These are phyloP conservation scores for Pythium rishiriense DNA, from an alignment of 352 stramenopile genomes.

Conservation along the genomic window DNA sequence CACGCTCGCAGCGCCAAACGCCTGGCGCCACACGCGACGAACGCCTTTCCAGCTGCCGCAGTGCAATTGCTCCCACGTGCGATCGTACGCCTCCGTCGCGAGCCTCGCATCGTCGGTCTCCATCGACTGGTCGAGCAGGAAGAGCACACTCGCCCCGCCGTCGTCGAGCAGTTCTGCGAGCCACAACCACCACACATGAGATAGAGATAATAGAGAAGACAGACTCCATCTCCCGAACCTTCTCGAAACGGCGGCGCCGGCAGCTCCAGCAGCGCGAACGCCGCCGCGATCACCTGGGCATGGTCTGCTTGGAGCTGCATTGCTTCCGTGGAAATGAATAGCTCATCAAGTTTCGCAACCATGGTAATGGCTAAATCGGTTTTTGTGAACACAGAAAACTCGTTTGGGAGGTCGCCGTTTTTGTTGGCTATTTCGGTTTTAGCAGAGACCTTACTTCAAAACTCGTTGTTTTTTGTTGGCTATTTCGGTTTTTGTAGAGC, in stretches of 20 bases:
- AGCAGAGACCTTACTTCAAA: too few relatives aligned
- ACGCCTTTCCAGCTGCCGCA: conserved; percentile 73
- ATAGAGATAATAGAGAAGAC: too few relatives aligned
- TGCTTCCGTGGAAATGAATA: background rate
- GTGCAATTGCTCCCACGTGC: conserved; percentile 75
- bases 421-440: conserved; percentile 12
- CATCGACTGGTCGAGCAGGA: conserved; percentile 40
- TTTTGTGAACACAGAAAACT: too few relatives aligned
- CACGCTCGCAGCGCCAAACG: conserved; percentile 57
- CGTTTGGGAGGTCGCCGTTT: too few relatives aligned
- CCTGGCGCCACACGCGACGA: conserved; percentile 49
- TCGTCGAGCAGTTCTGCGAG: conserved; percentile 39
- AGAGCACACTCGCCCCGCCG: conserved; percentile 46
- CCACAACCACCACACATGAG: background rate
- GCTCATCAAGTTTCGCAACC: background rate
- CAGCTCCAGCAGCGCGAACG: background rate
- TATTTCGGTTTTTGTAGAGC: conserved; percentile 9
- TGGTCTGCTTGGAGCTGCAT: conserved; percentile 1
- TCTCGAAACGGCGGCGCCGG: conserved; percentile 5
- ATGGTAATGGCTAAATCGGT: too few relatives aligned
- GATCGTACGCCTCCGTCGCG: conserved; percentile 46
- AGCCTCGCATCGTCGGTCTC: background rate
- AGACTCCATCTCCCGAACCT: too few relatives aligned
- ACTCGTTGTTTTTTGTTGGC: too few relatives aligned
- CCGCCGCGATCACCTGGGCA: background rate